These are phyloP conservation scores for Pyrus hybrid DNA, from an alignment of 331 rosid species.

Conservation along the genomic window DNA sequence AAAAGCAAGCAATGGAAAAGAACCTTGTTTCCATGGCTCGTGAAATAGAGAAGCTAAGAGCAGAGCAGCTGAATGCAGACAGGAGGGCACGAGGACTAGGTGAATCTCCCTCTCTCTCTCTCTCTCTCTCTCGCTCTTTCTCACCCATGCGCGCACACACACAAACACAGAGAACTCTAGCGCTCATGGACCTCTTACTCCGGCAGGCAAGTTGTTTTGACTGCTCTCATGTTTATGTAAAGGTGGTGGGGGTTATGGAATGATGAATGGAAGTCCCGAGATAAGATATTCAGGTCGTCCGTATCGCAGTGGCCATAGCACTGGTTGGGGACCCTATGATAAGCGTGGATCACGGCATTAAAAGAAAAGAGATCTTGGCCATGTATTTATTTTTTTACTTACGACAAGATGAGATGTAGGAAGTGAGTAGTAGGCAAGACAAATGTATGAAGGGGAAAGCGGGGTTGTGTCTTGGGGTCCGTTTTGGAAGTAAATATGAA, in stretches of 20 bases:
- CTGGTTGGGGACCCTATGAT: slow-evolving; percentile 29
- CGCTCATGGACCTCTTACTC: not conserved
- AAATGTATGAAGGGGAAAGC: not conserved
- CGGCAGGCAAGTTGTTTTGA: slow-evolving; percentile 15
- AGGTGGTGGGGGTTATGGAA: slow-evolving; percentile 32
- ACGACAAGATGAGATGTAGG: not conserved
- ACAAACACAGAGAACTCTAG: not conserved
- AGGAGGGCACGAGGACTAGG: slow-evolving; percentile 26
- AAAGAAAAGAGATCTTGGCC: too few relatives aligned
- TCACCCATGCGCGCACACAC: not conserved
- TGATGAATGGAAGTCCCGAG: slow-evolving; percentile 31
- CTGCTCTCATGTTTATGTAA: slow-evolving; percentile 10
- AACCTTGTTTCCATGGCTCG: slow-evolving; percentile 45
- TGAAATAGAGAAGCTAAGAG: slow-evolving; percentile 36
- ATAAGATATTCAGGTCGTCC: slow-evolving; percentile 24
- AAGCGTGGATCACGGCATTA: slow-evolving; percentile 18
- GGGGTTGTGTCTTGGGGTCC: not conserved
- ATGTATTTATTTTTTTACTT: too few relatives aligned
- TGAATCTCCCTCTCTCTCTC: slow-evolving; percentile 4
- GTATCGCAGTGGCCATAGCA: slow-evolving; percentile 20
- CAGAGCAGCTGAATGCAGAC: slow-evolving; percentile 28
- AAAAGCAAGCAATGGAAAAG: slow-evolving; percentile 41
- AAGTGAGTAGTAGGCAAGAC: not conserved
- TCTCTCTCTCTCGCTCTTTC: too few relatives aligned
- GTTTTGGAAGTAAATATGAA: not conserved